A percentile compares a stretch with the other conserved stretches of the same genome.
These are phyloP conservation scores for Ustilago nuda DNA, from an alignment of 1,284 basidiomycete genomes.

Conservation along the genomic window DNA sequence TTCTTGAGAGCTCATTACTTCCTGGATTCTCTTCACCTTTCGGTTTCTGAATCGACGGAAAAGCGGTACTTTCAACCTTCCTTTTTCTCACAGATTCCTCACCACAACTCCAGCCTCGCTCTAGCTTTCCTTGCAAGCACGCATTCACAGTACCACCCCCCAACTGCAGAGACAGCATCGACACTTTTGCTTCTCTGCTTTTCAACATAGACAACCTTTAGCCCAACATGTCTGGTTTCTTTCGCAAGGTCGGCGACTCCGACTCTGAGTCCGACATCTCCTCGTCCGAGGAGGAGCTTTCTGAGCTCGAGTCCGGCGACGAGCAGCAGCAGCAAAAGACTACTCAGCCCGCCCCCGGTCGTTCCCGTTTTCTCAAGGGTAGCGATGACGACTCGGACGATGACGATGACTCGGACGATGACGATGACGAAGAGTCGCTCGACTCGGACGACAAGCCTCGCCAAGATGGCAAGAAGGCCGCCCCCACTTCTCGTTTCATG, in stretches of 20 bases:
- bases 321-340: slow-evolving; percentile 60
- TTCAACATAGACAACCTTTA: not conserved
- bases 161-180: slow-evolving; percentile 22
- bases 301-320: slow-evolving; percentile 64
- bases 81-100: slow-evolving; percentile 42
- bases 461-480: slow-evolving; percentile 46
- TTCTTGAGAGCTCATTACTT: slow-evolving; percentile 31
- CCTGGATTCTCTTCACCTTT: slow-evolving; percentile 28
- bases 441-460: slow-evolving; percentile 54
- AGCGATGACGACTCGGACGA: slow-evolving; percentile 40
- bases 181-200: slow-evolving; percentile 34
- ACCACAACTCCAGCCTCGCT: not conserved
- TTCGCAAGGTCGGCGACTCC: slow-evolving; percentile 66
- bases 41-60: slow-evolving; percentile 32
- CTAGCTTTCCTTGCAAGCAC: not conserved
- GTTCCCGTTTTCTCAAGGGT: slow-evolving; percentile 54
- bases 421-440: slow-evolving; percentile 57
- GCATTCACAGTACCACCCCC: not conserved
- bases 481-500: slow-evolving; percentile 66
- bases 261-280: slow-evolving; percentile 68
- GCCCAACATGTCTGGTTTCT: slow-evolving; percentile 66
- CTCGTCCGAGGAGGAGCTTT: slow-evolving; percentile 67
- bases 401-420: slow-evolving; percentile 51
- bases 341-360: slow-evolving; percentile 52
- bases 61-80: slow-evolving; percentile 46